phyloP scores from a whole-genome alignment of 140 eudicot species.

The Anethum foeniculum region DNA sequence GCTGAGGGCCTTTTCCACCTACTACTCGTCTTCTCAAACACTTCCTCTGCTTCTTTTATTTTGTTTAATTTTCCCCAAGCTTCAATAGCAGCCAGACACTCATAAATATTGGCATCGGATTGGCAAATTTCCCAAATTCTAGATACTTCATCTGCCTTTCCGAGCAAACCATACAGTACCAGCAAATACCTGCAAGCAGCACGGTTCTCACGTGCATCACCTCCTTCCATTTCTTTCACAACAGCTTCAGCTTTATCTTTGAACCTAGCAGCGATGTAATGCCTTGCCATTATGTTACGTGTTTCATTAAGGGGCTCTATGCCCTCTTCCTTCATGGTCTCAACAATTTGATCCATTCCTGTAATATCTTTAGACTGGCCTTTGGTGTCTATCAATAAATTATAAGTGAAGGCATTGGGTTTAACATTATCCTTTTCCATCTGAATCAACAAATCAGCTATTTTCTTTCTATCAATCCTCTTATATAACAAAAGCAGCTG shows the following conservation, averaged over 20 bases:
- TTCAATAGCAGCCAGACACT: slow-evolving; percentile 46
- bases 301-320: slow-evolving; percentile 21
- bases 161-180: slow-evolving; percentile 54
- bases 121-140: slow-evolving; percentile 60
- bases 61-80: slow-evolving; percentile 73
- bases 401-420: slow-evolving; percentile 53
- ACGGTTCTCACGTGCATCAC: slow-evolving; percentile 31
- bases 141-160: slow-evolving; percentile 50
- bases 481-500: slow-evolving; percentile 68
- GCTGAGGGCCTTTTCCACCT: slow-evolving; percentile 30
- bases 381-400: slow-evolving; percentile 51
- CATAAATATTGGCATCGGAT: slow-evolving; percentile 31
- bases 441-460: slow-evolving; percentile 53
- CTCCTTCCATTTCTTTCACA: slow-evolving; percentile 67
- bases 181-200: slow-evolving; percentile 39
- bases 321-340: slow-evolving; percentile 70
- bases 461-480: slow-evolving; percentile 50
- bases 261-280: slow-evolving; percentile 42
- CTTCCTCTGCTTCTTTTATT: slow-evolving; percentile 67
- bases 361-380: slow-evolving; percentile 56
- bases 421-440: slow-evolving; percentile 78
- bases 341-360: slow-evolving; percentile 69
- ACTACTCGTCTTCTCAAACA: slow-evolving; percentile 36
- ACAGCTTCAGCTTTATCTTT: slow-evolving; percentile 63
- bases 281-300: slow-evolving; percentile 34